Conservation (phyloP, 73 alveolate species). For the Paramecium sonneborni region DNA sequence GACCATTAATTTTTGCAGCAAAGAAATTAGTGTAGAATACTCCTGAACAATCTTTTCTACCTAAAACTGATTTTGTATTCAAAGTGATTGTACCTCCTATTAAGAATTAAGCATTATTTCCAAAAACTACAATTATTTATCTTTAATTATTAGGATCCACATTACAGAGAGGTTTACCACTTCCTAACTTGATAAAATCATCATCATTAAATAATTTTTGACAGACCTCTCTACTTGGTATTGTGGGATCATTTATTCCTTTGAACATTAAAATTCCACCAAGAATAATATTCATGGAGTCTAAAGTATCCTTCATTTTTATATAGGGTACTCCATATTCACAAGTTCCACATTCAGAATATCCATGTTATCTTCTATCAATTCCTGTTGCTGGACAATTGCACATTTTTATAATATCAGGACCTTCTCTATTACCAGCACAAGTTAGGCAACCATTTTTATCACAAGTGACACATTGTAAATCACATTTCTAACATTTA, state of each 20-base stretch:
- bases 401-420: not conserved
- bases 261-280: not conserved
- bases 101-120: not conserved
- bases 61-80: not conserved
- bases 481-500: not conserved
- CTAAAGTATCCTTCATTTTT: not conserved
- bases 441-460: constrained; percentile 10
- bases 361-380: constrained; percentile 32
- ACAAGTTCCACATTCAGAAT: not conserved
- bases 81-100: not conserved
- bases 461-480: not conserved
- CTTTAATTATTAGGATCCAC: constrained; percentile 14
- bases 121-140: not conserved
- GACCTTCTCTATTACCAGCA: constrained; percentile 40
- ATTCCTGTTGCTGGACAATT: not conserved
- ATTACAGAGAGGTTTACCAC: not conserved
- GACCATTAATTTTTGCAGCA: not conserved
- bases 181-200: not conserved
- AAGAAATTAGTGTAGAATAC: not conserved
- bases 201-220: not conserved
- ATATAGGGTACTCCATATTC: constrained; percentile 4
- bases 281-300: not conserved
- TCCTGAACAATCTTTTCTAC: not conserved
- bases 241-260: constrained; percentile 3
- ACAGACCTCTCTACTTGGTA: not conserved